Base-by-base conservation (phyloP, 2,329 filamentous ascomycete genomes). In the Colletotrichum truncatum region DNA sequence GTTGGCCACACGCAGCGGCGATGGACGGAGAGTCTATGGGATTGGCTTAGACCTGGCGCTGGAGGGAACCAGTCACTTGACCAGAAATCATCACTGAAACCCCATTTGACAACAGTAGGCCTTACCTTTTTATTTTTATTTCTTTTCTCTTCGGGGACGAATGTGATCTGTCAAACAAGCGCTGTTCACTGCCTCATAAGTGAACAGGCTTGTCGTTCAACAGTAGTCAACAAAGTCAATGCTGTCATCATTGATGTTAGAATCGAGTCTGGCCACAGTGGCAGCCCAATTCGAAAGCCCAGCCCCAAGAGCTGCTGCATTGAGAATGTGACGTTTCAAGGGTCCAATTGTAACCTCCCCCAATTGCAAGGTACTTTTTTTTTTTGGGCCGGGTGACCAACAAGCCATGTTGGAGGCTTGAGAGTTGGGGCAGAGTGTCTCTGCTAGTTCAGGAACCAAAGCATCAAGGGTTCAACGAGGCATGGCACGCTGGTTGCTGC, bases 261-360 rank as follows among this genome's bases (percentile, higher is more conserved):
- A 16, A 34, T 18, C 12, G 16, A 57, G 21, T 32, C 16, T 39
- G 23, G 38, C 36, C n/a, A 25, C 11, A 11, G 28, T 39, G 43
- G 43, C n/a, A 43, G 18, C 26, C 21, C 34, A 4, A n/a, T 23
- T 8, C 21, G 23, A 21, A 11, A 59, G n/a, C 16, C n/a, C 36
- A 26, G 25, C 21, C 46, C 46, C 26, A 45, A 36, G n/a, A 43
- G 16, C 38, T 34, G 34, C 32, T 34, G 48, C 38, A 43, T 38
- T 56, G 57, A 26, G 32, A 56, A 66, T 51, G 58, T 55, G 63
- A 66, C 57, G 49, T 63, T 55, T 56, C 39, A 32, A 55, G 51
- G 58, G 57, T 66, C 63, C 51, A 30, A 51, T 46, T 52, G 58
- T 51, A 51, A 45, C 49, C 41, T 56, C 21, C n/a, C 39, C 41